Base-by-base conservation (phyloP, 768 basidiomycete species). In the Gautieria morchelliformis region DNA sequence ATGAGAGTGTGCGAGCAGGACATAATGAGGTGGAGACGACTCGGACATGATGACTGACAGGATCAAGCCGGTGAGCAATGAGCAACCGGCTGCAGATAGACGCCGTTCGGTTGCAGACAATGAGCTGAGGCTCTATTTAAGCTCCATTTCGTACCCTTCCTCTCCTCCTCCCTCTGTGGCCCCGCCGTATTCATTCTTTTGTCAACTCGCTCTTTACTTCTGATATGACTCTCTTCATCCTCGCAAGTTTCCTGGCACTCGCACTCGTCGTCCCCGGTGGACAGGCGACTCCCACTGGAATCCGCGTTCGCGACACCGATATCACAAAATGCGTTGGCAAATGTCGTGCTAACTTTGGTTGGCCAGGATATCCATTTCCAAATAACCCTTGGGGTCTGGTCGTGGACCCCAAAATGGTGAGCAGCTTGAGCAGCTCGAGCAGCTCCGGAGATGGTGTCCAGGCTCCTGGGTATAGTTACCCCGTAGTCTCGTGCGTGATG, bases 1-100 rank as follows among this genome's bases (percentile, higher is more conserved):
- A 11, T 76, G 72, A 17, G 78, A 77, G 61, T 83, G 82, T 1
- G 85, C 81, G 54, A 85, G 72, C 55, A 92, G 78, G 40, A 91
- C 68, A 63, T 87, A 91, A 69, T 76, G 81, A 19, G 89, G 89
- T 4, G 73, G 75, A 32, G 69, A 27, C 27, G 27, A 27, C 27
- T 27, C 67, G 12, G 60, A 37, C 52, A 53, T 44, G 42, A 22
- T 17, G 17, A 44, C 42, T 49, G 48, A 15, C 48, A 49, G 19
- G 50, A 44, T 59, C 19, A 24, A 24, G 24, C 27, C 48, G 11
- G 19, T 3, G 22, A n/a, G 17, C 30, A 20, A 17, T 15, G 10
- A 17, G 47, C 32, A 30, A 33, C 24, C 1, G 48, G 4, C 20
- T 39, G 27, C 56, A 37, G 11, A 48, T 20, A 45, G 41, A 44